Percentiles rank a stretch among this genome's conserved stretches.
Evolutionary conservation across 1,284 basidiomycete species (phyloP).

Genomic region (Neonothopanus nambi): DNA sequence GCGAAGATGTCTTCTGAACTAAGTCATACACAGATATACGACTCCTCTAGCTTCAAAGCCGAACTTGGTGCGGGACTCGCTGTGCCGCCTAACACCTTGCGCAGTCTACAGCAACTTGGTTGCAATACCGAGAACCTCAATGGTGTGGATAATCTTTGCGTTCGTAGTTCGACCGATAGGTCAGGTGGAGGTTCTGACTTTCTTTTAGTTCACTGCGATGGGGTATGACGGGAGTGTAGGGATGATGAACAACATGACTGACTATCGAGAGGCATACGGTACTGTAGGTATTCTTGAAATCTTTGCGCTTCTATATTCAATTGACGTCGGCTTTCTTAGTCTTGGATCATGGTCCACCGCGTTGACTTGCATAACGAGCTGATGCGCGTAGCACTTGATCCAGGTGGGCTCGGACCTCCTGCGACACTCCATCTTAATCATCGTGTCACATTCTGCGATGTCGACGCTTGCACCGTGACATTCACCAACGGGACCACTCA

Average conservation of each 20-base stretch:
- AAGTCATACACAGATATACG: conserved; percentile 4
- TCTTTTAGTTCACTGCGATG: neutral
- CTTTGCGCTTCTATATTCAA: neutral
- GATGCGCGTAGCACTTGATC: conserved; percentile 26
- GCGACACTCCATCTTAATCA: too few species aligned
- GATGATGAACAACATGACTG: neutral
- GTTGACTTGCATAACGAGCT: conserved; percentile 32
- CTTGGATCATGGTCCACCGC: conserved; percentile 30
- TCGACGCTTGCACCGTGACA: conserved; percentile 29
- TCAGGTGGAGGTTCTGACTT: too few species aligned
- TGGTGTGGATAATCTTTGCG: too few species aligned
- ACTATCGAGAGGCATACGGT: conserved; percentile 5
- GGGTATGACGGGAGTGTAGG: conserved; percentile 4
- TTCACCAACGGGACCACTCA: conserved; percentile 31
- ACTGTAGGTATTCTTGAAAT: neutral
- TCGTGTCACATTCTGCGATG: conserved; percentile 10
- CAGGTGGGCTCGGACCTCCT: conserved; percentile 24
- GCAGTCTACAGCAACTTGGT: conserved; percentile 1
- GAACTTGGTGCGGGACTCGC: conserved; percentile 14
- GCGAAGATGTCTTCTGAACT: neutral
- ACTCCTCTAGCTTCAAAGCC: conserved; percentile 12
- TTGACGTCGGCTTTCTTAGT: conserved; percentile 1
- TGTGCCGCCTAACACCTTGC: conserved; percentile 7
- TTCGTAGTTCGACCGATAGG: too few species aligned
- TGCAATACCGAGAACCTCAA: neutral